Evolutionary conservation across 2,329 filamentous ascomycete species (phyloP), one percentile per base, ranked within the genome.

Genomic region (Exophiala spinifera): DNA sequence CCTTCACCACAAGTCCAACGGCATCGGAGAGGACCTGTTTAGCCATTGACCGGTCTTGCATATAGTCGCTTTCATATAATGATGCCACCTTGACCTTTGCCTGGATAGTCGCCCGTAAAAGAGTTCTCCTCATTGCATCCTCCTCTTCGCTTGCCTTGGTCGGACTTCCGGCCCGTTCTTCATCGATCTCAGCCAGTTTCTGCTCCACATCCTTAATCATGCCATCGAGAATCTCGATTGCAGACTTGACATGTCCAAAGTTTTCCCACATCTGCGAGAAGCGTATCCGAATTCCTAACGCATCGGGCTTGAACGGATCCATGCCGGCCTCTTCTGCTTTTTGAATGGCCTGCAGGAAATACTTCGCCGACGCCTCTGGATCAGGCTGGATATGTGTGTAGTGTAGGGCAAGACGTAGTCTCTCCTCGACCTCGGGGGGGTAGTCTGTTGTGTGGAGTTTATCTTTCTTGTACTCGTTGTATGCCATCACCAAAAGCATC

Each of bases 281-380:
- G 67, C 91, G 85, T 47, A 97, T 85, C 66, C 91, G 89, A 49
- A 97, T 85, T 7, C 94, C 94, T 63, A 96, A 79, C 31, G 96
- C 86, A 69, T 96, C 91, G 64, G 96, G 88, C 3, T 88, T 91
- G 68, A 91, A 95, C 0, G 89, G 89, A 67, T 97, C 90, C 75
- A 99, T 82, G 0, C 85, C 84, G 47, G 87, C 67, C 65, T 89
- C 84, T 46, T 84, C 76, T 53, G 90, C 90, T 48, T 87, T 79
- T 59, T 85, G 78, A 53, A 97, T 76, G 2, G 91, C 91, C 61
- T 87, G 81, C 64, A 85, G 85, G 70, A 96, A 97, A 70, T 89
- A 89, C 63, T 89, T 87, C 55, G 95, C 77, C 1, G 92, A 91
- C 51, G 87, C 79, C 55, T 87, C 80, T 2, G 89, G 84, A 55